Evolutionary conservation across 345 rosid species (phyloP).

Genomic region (Bruguiera sexangula): DNA sequence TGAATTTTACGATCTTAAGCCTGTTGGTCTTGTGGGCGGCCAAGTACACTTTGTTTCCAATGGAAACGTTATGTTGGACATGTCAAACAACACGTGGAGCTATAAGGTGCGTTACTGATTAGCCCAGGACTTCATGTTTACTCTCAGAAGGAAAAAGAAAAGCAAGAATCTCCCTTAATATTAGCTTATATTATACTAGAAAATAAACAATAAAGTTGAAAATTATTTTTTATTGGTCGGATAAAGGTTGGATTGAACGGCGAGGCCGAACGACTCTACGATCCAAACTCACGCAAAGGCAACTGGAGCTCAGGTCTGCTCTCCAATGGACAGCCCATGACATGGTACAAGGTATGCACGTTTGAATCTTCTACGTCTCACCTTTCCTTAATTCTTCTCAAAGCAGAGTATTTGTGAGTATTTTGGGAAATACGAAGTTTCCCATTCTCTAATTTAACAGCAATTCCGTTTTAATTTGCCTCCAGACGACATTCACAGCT

Average conservation of each 20-base stretch:
- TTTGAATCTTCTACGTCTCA: no score
- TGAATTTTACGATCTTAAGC: neutral
- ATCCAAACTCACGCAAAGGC: neutral
- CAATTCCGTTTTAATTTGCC: neutral
- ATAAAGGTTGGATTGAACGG: slow-evolving; percentile 9
- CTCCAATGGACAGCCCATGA: neutral
- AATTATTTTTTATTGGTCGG: neutral
- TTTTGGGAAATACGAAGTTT: no score
- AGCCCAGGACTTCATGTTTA: no score
- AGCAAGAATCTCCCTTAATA: no score
- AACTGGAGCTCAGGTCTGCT: neutral
- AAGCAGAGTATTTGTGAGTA: no score
- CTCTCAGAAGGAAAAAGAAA: no score
- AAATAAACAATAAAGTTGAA: neutral
- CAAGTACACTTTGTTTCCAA: neutral
- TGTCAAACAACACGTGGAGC: neutral
- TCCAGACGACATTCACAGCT: slow-evolving; percentile 2
- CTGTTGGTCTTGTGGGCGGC: slow-evolving; percentile 5
- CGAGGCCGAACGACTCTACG: neutral
- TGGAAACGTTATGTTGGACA: neutral
- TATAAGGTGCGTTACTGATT: neutral
- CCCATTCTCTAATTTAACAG: neutral
- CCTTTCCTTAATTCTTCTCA: no score
- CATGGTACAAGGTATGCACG: slow-evolving; percentile 16
- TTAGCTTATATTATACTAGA: no score